Evolutionary conservation across 108 stramenopile genomes (phyloP), one percentile per base, ranked within the genome.

Genomic region (Ochromonas danica): DNA sequence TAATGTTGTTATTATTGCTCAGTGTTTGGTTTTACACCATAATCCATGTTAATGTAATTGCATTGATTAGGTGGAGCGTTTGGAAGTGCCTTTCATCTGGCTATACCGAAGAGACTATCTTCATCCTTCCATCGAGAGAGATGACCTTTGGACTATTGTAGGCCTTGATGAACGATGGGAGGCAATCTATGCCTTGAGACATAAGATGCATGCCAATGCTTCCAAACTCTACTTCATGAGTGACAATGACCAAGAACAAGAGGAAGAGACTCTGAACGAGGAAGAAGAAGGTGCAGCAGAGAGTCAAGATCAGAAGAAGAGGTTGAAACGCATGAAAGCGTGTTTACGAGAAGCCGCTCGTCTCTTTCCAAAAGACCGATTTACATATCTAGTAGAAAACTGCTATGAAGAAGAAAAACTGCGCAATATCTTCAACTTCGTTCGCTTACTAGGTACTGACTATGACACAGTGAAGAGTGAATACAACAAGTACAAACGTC

Each of bases 31-130:
- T 57, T 22, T 57, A 17, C 22, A 57, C 51, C 51, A 10, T 22
- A n/a, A n/a, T n/a, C n/a, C n/a, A n/a, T n/a, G n/a, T n/a, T n/a
- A n/a, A n/a, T n/a, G n/a, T 67, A 27, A 42, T 31, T 75, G 72
- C 3, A 75, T 10, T 51, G 45, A 14, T 28, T 36, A 75, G 72
- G 72, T 41, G 17, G 72, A 27, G 36, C 14, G 38, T 17, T 57
- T 45, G 6, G 72, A 75, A 75, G 72, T 75, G 6, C 72, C 72
- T 33, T 33, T 36, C 38, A 75, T 75, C 22, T 75, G 72, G 72
- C 6, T 27, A 33, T 75, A 75, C 51, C n/a, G 35, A 10, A 45
- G 25, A 45, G 72, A 75, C 38, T 75, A 75, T 36, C 72, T 75
- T 38, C 67, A 70, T 42, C 40, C 36, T 6, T 40, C 22, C 6